Evolutionary conservation across 345 rosid genomes (phyloP).

Genomic region (Hypericum perforatum): DNA sequence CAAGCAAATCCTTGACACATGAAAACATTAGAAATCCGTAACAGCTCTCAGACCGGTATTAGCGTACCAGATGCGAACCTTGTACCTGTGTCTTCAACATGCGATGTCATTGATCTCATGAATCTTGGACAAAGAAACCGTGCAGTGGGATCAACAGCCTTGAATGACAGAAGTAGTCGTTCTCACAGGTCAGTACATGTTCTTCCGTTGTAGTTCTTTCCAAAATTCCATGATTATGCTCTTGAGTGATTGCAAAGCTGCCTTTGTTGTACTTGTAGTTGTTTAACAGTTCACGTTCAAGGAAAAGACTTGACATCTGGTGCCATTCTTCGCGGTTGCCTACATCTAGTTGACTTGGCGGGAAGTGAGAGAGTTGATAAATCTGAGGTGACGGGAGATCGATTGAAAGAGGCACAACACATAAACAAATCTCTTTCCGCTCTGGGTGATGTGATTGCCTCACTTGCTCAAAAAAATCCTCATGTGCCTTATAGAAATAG

Average conservation of each 20-base stretch:
- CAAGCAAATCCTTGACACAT: slow-evolving; percentile 33
- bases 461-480: slow-evolving; percentile 93
- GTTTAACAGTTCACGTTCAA: slow-evolving; percentile 95
- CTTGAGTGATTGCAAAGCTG: slow-evolving; percentile 1
- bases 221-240: slow-evolving; percentile 2
- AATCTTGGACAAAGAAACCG: slow-evolving; percentile 84
- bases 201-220: slow-evolving; percentile 7
- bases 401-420: slow-evolving; percentile 92
- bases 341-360: slow-evolving; percentile 97
- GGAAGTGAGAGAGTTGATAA: slow-evolving; percentile 97
- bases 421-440: slow-evolving; percentile 94
- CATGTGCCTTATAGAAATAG: slow-evolving; percentile 97
- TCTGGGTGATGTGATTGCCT: slow-evolving; percentile 91
- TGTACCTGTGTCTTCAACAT: slow-evolving; percentile 72
- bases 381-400: slow-evolving; percentile 88
- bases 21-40: slow-evolving; percentile 80
- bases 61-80: slow-evolving; percentile 92
- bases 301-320: slow-evolving; percentile 89
- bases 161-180: slow-evolving; percentile 97
- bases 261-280: slow-evolving; percentile 38
- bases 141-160: slow-evolving; percentile 85
- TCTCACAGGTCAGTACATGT: slow-evolving; percentile 64
- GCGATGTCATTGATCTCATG: slow-evolving; percentile 85
- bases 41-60: slow-evolving; percentile 82
- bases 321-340: slow-evolving; percentile 66